Evolutionary conservation across 176 grass and related monocot species (phyloP), one percentile per base, ranked within the genome.

Genomic region (Poa pratensis): DNA sequence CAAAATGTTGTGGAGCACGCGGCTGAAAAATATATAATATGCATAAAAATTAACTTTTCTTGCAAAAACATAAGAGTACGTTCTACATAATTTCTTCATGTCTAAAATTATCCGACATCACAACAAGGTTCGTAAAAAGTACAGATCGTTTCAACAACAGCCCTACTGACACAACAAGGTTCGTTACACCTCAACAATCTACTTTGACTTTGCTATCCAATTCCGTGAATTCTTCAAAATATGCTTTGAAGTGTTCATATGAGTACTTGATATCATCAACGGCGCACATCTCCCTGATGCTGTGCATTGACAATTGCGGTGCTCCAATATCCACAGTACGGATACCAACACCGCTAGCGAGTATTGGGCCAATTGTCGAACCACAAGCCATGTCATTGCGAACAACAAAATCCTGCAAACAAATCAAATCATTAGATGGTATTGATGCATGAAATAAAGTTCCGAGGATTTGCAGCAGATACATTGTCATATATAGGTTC

Each of bases 231-330:
- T 99, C 96, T 45, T 89, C 77, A 51, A 89, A 99, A 87, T 92
- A 99, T 85, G 96, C 93, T 76, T 99, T 99, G 24, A 99, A 92
- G 66, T 96, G 96, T 76, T 96, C 93, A 48, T 96, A 96, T 0
- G 96, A 88, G 60, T 99, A 80, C 20, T 51, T 87, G 66, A 88
- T 72, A 59, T 99, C 96, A 7, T 99, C 93, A 45, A 86, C 91
- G 1, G 91, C 96, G 17, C 96, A 99, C 96, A 99, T 96, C 67
- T 99, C 96, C 77, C 96, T 92, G 35, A 99, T 94, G 87, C 96
- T 98, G 46, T 98, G 96, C 93, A 98, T 95, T 0, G 96, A 98
- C 53, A 98, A 22, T 28, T 98, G 96, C 3, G 96, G 96, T 2
- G 93, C 96, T 57, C 96, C 96, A 5, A 95, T 78, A 79, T 98